phyloP scores from a whole-genome alignment of 2,329 filamentous ascomycete species.

The Tolypocladium guangdongense region DNA sequence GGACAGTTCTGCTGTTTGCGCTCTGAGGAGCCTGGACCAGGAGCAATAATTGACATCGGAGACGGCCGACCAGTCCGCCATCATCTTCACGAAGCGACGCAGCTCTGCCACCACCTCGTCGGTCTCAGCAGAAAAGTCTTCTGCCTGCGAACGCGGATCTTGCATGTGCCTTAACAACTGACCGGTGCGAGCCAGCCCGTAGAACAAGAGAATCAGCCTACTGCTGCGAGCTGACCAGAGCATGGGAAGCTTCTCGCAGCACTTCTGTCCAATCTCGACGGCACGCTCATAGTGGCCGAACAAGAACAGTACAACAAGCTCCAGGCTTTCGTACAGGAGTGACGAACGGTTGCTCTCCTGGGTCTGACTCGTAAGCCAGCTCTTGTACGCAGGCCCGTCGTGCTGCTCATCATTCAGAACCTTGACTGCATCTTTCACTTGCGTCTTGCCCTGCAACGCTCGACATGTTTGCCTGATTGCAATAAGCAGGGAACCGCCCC shows the following conservation, averaged over 20 bases:
- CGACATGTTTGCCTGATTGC: conserved; percentile 54
- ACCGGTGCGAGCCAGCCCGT: conserved; percentile 46
- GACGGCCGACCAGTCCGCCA: conserved; percentile 52
- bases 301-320: conserved; percentile 50
- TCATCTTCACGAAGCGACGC: conserved; percentile 43
- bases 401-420: conserved; percentile 62
- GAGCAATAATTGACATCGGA: conserved; percentile 61
- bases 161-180: conserved; percentile 37
- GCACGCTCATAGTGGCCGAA: conserved; percentile 53
- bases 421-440: conserved; percentile 32
- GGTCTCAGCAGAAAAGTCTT: conserved; percentile 30
- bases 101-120: conserved; percentile 42
- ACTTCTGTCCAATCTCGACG: conserved; percentile 42
- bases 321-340: conserved; percentile 57
- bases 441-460: conserved; percentile 66
- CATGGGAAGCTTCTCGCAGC: conserved; percentile 33
- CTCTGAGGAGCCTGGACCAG: conserved; percentile 58
- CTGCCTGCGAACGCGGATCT: conserved; percentile 32
- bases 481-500: conserved; percentile 60
- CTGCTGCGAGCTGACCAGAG: conserved; percentile 52
- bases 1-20: conserved; percentile 55
- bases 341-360: conserved; percentile 53
- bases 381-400: conserved; percentile 45
- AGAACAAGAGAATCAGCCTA: conserved; percentile 45
- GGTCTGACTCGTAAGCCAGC: conserved; percentile 40